phyloP scores from a whole-genome alignment of 2,329 filamentous ascomycete species.

The Leptoxyphium fumago region DNA sequence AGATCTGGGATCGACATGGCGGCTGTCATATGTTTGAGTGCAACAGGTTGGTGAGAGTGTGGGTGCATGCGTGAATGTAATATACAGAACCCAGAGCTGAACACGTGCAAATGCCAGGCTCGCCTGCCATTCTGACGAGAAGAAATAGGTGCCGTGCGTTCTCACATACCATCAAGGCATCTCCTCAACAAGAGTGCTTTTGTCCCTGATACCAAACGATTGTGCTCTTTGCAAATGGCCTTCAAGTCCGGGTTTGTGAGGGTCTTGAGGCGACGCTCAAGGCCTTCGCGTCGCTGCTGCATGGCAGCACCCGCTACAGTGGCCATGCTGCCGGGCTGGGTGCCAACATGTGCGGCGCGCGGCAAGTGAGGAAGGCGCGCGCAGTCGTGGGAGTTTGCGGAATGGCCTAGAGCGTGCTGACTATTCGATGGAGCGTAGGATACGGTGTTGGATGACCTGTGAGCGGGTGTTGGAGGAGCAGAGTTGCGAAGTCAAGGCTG shows the following conservation, averaged over 20 bases:
- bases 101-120: too few species aligned
- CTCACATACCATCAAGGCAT: conserved; percentile 53
- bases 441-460: neutral
- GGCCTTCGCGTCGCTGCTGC: conserved; percentile 21
- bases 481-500: neutral
- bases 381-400: too few species aligned
- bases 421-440: too few species aligned
- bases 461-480: too few species aligned
- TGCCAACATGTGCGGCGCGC: neutral
- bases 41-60: too few species aligned
- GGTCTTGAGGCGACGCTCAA: conserved; percentile 28
- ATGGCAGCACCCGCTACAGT: conserved; percentile 21
- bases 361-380: too few species aligned
- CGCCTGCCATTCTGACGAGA: too few species aligned
- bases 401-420: too few species aligned
- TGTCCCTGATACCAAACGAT: conserved; percentile 63
- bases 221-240: conserved; percentile 59
- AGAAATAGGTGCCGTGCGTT: neutral
- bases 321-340: conserved; percentile 10
- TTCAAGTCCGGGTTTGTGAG: conserved; percentile 56
- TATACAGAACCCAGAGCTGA: too few species aligned
- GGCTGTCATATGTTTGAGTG: too few species aligned
- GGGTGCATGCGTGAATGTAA: too few species aligned
- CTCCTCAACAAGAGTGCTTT: conserved; percentile 71
- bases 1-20: too few species aligned